Conservation (phyloP, 208 protist species). For the Balamuthia mandrillaris region DNA sequence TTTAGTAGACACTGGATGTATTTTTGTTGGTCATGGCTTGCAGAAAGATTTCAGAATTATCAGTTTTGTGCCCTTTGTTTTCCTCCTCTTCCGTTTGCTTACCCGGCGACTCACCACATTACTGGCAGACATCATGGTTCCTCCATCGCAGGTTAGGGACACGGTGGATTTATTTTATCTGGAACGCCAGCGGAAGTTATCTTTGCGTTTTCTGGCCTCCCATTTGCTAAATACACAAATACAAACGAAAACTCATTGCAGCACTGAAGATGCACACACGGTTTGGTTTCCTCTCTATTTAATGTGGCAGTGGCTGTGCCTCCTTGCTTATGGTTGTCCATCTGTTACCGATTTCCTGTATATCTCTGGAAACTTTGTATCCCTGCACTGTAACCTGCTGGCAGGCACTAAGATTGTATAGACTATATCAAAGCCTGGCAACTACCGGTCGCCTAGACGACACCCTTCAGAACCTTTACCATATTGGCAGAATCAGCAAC, state of each 20-base stretch:
- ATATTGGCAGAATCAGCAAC: background rate
- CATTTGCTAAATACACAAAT: constrained; percentile 84
- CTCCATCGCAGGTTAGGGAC: constrained; percentile 91
- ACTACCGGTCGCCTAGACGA: background rate
- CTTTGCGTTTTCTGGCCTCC: constrained; percentile 88
- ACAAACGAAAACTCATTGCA: constrained; percentile 91
- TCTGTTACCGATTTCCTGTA: background rate
- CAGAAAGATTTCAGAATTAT: constrained; percentile 92
- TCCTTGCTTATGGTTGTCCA: background rate
- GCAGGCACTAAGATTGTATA: background rate
- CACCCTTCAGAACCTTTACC: background rate
- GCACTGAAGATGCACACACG: constrained; percentile 89
- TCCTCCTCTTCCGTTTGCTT: background rate
- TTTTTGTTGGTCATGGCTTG: constrained; percentile 93
- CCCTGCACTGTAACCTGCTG: background rate
- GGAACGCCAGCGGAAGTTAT: constrained; percentile 81
- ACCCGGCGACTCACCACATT: background rate
- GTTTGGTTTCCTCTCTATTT: constrained; percentile 47
- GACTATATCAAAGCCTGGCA: background rate
- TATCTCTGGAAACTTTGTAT: background rate
- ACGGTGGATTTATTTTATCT: constrained; percentile 91
- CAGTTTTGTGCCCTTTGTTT: constrained; percentile 48
- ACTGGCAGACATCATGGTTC: constrained; percentile 81
- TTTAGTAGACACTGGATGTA: constrained; percentile 84
- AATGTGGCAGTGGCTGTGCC: background rate